Evolutionary conservation across 2,329 filamentous ascomycete genomes (phyloP).

Genomic region (Cladobotryum protrusum): DNA sequence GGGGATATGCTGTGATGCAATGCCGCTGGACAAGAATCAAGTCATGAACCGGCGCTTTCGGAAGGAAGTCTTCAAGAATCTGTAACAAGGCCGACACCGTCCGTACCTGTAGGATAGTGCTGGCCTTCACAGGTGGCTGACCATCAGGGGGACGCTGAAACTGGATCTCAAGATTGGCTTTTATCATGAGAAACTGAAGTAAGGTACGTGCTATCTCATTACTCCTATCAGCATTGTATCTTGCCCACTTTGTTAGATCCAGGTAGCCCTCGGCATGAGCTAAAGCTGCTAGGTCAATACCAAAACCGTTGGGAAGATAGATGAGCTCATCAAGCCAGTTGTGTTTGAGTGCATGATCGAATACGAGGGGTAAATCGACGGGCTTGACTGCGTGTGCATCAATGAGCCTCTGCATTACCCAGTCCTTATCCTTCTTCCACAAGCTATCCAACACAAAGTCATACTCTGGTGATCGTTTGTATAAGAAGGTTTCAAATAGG

Average conservation of each 20-base stretch:
- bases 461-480: constrained; percentile 69
- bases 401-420: constrained; percentile 76
- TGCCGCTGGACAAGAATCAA: constrained; percentile 76
- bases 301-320: constrained; percentile 73
- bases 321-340: constrained; percentile 80
- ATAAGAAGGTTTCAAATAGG: constrained; percentile 76
- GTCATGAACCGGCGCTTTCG: constrained; percentile 54
- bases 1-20: constrained; percentile 87
- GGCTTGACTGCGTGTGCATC: constrained; percentile 73
- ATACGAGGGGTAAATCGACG: constrained; percentile 37
- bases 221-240: constrained; percentile 60
- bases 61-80: constrained; percentile 67
- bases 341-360: constrained; percentile 67
- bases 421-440: constrained; percentile 84
- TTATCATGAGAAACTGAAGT: constrained; percentile 75
- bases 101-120: constrained; percentile 73
- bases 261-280: constrained; percentile 77
- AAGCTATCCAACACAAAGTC: constrained; percentile 86
- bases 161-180: constrained; percentile 72
- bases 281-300: constrained; percentile 77
- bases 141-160: constrained; percentile 65
- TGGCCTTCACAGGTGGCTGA: constrained; percentile 50
- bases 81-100: constrained; percentile 76
- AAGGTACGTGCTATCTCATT: constrained; percentile 65
- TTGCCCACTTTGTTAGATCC: constrained; percentile 75